Conservation (phyloP, 2,329 filamentous ascomycete genomes). For the Ophiostoma quercus region DNA sequence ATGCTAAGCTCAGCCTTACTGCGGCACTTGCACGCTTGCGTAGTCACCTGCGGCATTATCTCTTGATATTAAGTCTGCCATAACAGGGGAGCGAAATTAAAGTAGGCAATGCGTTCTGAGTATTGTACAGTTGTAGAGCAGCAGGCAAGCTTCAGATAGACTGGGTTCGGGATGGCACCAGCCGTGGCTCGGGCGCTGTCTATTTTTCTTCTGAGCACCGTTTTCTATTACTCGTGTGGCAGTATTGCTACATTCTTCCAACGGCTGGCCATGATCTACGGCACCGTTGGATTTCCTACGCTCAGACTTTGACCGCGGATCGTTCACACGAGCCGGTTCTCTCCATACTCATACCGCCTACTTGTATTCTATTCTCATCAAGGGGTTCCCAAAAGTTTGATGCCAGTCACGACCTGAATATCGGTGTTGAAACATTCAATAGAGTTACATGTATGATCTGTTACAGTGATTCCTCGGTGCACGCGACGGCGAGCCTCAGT, state of each 20-base stretch:
- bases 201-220: not conserved
- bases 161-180: not conserved
- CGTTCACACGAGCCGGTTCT: not conserved
- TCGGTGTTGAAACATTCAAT: not conserved
- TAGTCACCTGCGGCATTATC: not conserved
- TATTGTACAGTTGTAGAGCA: not conserved
- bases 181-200: not conserved
- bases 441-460: not conserved
- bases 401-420: not conserved
- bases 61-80: not conserved
- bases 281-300: not conserved
- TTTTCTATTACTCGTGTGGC: not conserved
- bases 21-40: not conserved
- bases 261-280: not conserved
- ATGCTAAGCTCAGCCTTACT: conserved; percentile 5
- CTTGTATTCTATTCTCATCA: not conserved
- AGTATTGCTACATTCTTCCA: not conserved
- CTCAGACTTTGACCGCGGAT: not conserved
- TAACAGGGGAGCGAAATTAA: not conserved
- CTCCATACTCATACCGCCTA: not conserved
- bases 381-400: conserved; percentile 8
- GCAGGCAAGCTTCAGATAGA: not conserved
- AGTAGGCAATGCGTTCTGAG: not conserved
- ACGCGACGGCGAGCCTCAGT: too few relatives aligned
- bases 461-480: not conserved